A percentile compares a stretch with the other conserved stretches of the same genome.
Evolutionary conservation across 2,329 filamentous ascomycete genomes (phyloP).

Genomic region (Aspergillus luchuensis): DNA sequence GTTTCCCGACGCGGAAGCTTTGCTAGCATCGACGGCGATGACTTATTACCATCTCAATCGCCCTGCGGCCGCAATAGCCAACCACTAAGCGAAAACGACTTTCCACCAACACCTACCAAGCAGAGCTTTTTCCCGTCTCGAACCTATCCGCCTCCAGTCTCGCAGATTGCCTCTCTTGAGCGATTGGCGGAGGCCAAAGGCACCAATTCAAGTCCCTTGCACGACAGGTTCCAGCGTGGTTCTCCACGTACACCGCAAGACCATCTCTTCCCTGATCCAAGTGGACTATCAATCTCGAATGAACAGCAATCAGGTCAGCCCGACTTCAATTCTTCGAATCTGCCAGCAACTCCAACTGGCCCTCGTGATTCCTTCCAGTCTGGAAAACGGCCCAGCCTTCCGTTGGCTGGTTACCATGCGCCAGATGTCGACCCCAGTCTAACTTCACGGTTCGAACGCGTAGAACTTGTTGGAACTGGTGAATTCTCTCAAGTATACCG

Average conservation of each 20-base stretch:
- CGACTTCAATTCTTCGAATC: constrained; percentile 49
- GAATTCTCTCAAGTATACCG: constrained; percentile 94
- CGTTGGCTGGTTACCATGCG: constrained; percentile 69
- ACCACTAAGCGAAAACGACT: constrained; percentile 65
- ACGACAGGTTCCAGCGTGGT: constrained; percentile 54
- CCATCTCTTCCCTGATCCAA: constrained; percentile 73
- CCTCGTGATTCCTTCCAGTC: constrained; percentile 62
- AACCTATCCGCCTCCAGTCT: constrained; percentile 37
- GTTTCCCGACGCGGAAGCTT: constrained; percentile 68
- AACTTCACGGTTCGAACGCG: constrained; percentile 74
- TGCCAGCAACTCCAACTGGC: constrained; percentile 81
- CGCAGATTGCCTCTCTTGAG: constrained; percentile 39
- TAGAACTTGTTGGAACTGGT: constrained; percentile 78
- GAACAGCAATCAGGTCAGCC: constrained; percentile 44
- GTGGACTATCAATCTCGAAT: constrained; percentile 75
- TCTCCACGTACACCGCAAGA: constrained; percentile 81
- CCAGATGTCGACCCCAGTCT: constrained; percentile 75
- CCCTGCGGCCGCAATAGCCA: constrained; percentile 61
- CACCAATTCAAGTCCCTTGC: constrained; percentile 58
- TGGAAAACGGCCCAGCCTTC: constrained; percentile 64
- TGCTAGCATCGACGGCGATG: constrained; percentile 77
- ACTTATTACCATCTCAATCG: constrained; percentile 62
- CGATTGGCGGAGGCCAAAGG: constrained; percentile 35
- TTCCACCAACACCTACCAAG: constrained; percentile 95
- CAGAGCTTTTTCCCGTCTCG: constrained; percentile 41